Evolutionary conservation across 1,284 basidiomycete genomes (phyloP).

Genomic region (Cutaneotrichosporon sp.): DNA sequence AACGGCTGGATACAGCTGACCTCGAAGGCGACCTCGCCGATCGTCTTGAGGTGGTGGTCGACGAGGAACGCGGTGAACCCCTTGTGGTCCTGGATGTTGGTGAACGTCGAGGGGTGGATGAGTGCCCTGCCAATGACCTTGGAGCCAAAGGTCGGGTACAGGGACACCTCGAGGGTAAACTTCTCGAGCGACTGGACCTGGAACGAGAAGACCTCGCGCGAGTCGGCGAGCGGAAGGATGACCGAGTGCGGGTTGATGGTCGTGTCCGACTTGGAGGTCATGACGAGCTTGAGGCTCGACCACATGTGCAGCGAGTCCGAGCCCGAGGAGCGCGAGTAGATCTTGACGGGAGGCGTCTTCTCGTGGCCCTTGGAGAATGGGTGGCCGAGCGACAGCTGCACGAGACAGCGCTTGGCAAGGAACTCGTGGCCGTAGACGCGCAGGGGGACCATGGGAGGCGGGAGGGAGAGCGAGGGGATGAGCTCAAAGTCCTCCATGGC

Average conservation of each 20-base stretch:
- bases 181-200: conserved; percentile 74
- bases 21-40: conserved; percentile 93
- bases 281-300: conserved; percentile 89
- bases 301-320: conserved; percentile 53
- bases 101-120: conserved; percentile 75
- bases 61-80: conserved; percentile 77
- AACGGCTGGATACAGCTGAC: conserved; percentile 88
- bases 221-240: conserved; percentile 78
- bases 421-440: conserved; percentile 55
- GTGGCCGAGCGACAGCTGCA: conserved; percentile 86
- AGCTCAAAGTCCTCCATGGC: conserved; percentile 64
- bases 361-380: conserved; percentile 53
- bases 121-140: conserved; percentile 94
- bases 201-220: conserved; percentile 83
- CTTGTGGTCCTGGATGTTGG: conserved; percentile 59
- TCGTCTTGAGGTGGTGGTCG: conserved; percentile 88
- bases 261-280: conserved; percentile 76
- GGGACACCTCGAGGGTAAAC: conserved; percentile 86
- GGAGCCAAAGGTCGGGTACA: conserved; percentile 98
- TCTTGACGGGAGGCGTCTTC: conserved; percentile 58
- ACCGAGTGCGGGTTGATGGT: conserved; percentile 85
- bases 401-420: conserved; percentile 81
- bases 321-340: conserved; percentile 51
- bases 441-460: conserved; percentile 93
- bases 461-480: conserved; percentile 90